These are phyloP conservation scores for Tuber umbilicatum DNA, from an alignment of 495 filamentous ascomycete genomes.

Conservation along the genomic window DNA sequence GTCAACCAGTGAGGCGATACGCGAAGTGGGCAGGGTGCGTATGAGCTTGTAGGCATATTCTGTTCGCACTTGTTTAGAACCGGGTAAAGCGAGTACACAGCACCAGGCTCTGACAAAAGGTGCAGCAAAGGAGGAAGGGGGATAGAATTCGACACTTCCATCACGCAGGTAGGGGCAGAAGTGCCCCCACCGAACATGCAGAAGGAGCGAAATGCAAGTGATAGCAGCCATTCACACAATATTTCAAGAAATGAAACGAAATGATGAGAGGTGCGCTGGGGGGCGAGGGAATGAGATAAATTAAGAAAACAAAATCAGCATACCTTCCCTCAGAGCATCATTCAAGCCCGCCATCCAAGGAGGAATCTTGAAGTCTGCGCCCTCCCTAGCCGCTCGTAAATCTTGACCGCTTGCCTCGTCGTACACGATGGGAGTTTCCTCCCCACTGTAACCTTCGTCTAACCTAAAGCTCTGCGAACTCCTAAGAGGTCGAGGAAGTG, in stretches of 20 bases:
- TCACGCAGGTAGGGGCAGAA: constrained; percentile 15
- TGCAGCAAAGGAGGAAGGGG: constrained; percentile 14
- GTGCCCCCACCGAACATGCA: neutral
- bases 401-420: constrained; percentile 37
- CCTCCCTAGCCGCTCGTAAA: constrained; percentile 28
- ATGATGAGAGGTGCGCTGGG: neutral
- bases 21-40: constrained; percentile 40
- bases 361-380: constrained; percentile 35
- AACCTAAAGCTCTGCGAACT: constrained; percentile 38
- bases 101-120: constrained; percentile 10
- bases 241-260: constrained; percentile 6
- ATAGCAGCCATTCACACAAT: constrained; percentile 4
- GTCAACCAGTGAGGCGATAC: constrained; percentile 40
- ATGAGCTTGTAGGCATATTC: constrained; percentile 43
- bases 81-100: constrained; percentile 3
- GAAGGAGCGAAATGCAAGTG: constrained; percentile 10
- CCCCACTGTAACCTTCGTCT: constrained; percentile 42
- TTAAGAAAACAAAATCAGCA: constrained; percentile 18
- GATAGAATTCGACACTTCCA: constrained; percentile 3
- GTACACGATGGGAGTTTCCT: constrained; percentile 37
- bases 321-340: constrained; percentile 39
- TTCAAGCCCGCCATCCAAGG: constrained; percentile 38
- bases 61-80: constrained; percentile 14
- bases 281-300: neutral
- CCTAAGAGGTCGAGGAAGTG: constrained; percentile 22